These are phyloP conservation scores for Diversispora eburnea DNA, from an alignment of 192 early-diverging fungal species.

Conservation along the genomic window DNA sequence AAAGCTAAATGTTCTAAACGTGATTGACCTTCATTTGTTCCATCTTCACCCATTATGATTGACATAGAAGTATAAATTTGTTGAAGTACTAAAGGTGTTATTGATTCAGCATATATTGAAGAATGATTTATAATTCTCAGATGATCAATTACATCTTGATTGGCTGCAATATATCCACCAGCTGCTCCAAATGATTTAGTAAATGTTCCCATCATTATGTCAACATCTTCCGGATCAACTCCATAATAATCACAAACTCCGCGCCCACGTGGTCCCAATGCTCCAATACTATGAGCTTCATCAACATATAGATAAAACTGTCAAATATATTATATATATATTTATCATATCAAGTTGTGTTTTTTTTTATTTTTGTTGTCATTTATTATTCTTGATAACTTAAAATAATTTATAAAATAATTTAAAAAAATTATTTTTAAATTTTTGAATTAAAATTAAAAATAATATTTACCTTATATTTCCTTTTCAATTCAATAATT, in stretches of 20 bases:
- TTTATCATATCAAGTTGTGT: neutral
- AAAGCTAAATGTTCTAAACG: constrained; percentile 81
- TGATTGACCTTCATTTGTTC: constrained; percentile 75
- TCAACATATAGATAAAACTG: constrained; percentile 93
- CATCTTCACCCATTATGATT: constrained; percentile 93
- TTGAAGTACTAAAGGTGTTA: constrained; percentile 78
- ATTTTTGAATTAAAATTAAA: too few species aligned
- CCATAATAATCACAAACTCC: constrained; percentile 96
- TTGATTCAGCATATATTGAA: constrained; percentile 86
- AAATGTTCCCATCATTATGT: constrained; percentile 97
- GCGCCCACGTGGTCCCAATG: constrained; percentile 88
- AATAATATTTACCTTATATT: constrained; percentile 67
- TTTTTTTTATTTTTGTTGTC: neutral
- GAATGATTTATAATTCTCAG: constrained; percentile 77
- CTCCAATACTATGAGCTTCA: constrained; percentile 96
- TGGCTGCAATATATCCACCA: constrained; percentile 89
- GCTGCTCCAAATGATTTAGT: constrained; percentile 98
- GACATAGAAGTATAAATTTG: constrained; percentile 87
- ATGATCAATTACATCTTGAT: constrained; percentile 70
- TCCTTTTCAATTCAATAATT: constrained; percentile 81
- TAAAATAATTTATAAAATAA: too few species aligned
- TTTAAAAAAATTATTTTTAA: too few species aligned
- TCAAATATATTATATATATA: neutral
- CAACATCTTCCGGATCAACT: constrained; percentile 83
- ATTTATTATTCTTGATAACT: too few species aligned